A percentile compares a stretch with the other conserved stretches of the same genome.
Evolutionary conservation across 805 yeast genomes (phyloP).

Genomic region (Myxozyma monticola): DNA sequence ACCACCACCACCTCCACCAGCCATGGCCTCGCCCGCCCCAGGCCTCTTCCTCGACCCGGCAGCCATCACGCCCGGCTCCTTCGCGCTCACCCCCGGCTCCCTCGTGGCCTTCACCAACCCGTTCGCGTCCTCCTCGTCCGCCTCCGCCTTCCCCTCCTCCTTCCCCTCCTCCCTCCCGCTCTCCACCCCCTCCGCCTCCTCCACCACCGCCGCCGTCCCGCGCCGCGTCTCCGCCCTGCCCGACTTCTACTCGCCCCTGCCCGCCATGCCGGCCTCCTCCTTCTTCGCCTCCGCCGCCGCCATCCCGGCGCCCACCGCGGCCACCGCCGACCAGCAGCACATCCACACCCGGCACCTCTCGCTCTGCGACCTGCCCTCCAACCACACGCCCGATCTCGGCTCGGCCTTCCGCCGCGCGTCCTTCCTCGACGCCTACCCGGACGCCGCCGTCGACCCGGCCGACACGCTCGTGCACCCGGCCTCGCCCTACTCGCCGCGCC

Average conservation of each 20-base stretch:
- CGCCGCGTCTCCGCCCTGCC: neutral
- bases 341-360: neutral
- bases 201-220: neutral
- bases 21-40: no score
- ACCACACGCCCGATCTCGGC: neutral
- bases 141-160: neutral
- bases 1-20: no score
- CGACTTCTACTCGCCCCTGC: no score
- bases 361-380: neutral
- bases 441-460: neutral
- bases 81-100: neutral
- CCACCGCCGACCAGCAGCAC: neutral
- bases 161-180: neutral
- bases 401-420: neutral
- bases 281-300: neutral
- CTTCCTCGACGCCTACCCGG: neutral
- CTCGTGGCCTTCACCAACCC: neutral
- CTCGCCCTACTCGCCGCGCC: no score
- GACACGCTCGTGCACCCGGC: no score
- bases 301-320: conserved; percentile 1
- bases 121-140: neutral
- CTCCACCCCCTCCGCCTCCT: neutral
- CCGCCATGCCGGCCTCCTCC: neutral
- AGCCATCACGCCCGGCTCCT: neutral
- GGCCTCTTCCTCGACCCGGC: neutral